A percentile compares a stretch with the other conserved stretches of the same genome.
Conservation (phyloP, 495 filamentous ascomycete species). For the Podospora conica region DNA sequence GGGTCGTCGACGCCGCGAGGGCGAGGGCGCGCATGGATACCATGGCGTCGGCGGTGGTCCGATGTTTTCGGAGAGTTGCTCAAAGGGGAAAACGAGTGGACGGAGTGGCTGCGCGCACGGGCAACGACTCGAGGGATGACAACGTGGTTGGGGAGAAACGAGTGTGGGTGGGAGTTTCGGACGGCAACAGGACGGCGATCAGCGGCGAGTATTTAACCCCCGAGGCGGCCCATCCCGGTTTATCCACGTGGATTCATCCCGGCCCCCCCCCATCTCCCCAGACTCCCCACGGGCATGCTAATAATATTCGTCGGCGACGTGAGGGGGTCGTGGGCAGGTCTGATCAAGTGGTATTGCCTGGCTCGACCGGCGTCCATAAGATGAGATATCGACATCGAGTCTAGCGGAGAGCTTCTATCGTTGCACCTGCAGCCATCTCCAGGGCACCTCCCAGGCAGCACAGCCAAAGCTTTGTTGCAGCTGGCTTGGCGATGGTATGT, state of each 20-base stretch:
- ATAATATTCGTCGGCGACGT: background rate
- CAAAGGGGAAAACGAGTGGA: background rate
- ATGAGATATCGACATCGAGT: background rate
- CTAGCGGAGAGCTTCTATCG: background rate
- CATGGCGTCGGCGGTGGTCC: too few relatives aligned
- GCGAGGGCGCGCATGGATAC: slow-evolving; percentile 1
- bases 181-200: background rate
- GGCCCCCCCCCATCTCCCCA: too few relatives aligned
- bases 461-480: background rate
- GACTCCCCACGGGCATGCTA: background rate
- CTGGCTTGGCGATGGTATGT: background rate
- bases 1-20: background rate
- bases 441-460: background rate
- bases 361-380: background rate
- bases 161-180: background rate
- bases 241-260: background rate
- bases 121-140: background rate
- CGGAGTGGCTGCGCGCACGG: background rate
- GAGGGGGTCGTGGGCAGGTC: background rate
- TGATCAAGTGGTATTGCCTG: background rate
- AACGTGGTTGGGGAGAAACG: background rate
- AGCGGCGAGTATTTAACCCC: background rate
- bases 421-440: too few relatives aligned
- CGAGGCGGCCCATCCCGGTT: background rate
- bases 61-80: too few relatives aligned